A percentile compares a stretch with the other conserved stretches of the same genome.
Evolutionary conservation across 2,329 filamentous ascomycete genomes (phyloP).

Genomic region (Colletotrichum simmondsii): DNA sequence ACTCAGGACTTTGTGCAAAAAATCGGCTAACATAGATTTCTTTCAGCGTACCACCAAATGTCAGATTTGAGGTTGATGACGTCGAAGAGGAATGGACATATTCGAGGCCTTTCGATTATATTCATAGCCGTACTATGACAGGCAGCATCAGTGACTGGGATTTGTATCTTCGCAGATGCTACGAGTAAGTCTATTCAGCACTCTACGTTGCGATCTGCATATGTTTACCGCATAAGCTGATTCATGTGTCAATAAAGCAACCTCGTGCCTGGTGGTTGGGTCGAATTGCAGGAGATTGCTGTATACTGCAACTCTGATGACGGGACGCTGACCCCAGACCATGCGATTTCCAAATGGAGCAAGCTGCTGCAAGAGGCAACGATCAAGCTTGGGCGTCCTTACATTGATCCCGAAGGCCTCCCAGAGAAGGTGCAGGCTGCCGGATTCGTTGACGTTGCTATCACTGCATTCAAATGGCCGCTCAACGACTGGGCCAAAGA

Average conservation of each 20-base stretch:
- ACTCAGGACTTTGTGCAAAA: not conserved
- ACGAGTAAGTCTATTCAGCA: not conserved
- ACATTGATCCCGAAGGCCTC: conserved; percentile 27
- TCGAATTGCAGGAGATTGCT: conserved; percentile 55
- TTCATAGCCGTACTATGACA: conserved; percentile 50
- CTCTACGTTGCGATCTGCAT: no score
- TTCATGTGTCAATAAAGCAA: conserved; percentile 22
- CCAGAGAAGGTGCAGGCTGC: conserved; percentile 50
- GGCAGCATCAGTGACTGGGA: conserved; percentile 47
- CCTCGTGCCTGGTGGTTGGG: conserved; percentile 54
- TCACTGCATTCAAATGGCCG: conserved; percentile 60
- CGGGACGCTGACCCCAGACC: conserved; percentile 41
- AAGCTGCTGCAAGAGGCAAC: conserved; percentile 43
- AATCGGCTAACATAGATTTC: conserved; percentile 32
- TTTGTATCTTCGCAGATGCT: conserved; percentile 46
- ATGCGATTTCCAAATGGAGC: conserved; percentile 43
- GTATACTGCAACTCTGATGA: conserved; percentile 53
- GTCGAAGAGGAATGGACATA: conserved; percentile 52
- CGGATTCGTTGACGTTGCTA: conserved; percentile 63
- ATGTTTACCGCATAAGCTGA: no score
- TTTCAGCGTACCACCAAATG: conserved; percentile 57
- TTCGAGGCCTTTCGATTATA: conserved; percentile 49
- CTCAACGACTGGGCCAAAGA: conserved; percentile 63
- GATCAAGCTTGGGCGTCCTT: conserved; percentile 42
- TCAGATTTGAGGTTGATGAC: conserved; percentile 58